A percentile compares a stretch with the other conserved stretches of the same genome.
These are phyloP conservation scores for Leptographium flavum DNA, from an alignment of 2,329 filamentous ascomycete genomes.

Conservation along the genomic window DNA sequence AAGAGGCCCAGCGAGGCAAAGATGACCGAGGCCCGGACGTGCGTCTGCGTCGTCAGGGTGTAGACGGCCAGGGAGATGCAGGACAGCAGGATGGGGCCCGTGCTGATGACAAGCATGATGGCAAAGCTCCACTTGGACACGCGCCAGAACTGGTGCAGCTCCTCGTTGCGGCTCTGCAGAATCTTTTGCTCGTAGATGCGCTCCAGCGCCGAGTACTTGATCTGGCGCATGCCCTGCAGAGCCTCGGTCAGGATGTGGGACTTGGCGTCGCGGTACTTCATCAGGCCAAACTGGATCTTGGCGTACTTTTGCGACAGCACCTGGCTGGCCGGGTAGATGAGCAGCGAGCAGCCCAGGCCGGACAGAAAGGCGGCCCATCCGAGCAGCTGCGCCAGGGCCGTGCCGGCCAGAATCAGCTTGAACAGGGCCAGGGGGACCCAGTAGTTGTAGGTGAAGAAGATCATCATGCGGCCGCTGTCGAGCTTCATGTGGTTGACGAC, in stretches of 20 bases:
- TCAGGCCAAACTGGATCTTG: slow-evolving; percentile 19
- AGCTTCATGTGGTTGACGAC: slow-evolving; percentile 23
- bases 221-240: slow-evolving; percentile 23
- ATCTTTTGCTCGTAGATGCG: slow-evolving; percentile 21
- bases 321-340: slow-evolving; percentile 17
- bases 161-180: slow-evolving; percentile 19
- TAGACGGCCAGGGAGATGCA: slow-evolving; percentile 19
- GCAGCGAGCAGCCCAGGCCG: slow-evolving; percentile 15
- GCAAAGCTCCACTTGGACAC: slow-evolving; percentile 17
- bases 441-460: slow-evolving; percentile 19
- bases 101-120: slow-evolving; percentile 17
- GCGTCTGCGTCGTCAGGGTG: slow-evolving; percentile 17
- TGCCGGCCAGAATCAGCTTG: slow-evolving; percentile 19
- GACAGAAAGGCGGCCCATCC: slow-evolving; percentile 19
- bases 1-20: slow-evolving; percentile 22
- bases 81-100: slow-evolving; percentile 19
- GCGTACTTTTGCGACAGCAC: slow-evolving; percentile 18
- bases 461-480: slow-evolving; percentile 18
- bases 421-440: slow-evolving; percentile 20
- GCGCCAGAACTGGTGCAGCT: slow-evolving; percentile 20
- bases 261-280: slow-evolving; percentile 22
- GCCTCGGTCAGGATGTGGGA: slow-evolving; percentile 21
- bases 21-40: slow-evolving; percentile 20
- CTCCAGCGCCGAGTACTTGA: slow-evolving; percentile 23
- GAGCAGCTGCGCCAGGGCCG: slow-evolving; percentile 17